phyloP scores from a whole-genome alignment of 371 early-diverging fungal genomes.

The Mortierella sp. region DNA sequence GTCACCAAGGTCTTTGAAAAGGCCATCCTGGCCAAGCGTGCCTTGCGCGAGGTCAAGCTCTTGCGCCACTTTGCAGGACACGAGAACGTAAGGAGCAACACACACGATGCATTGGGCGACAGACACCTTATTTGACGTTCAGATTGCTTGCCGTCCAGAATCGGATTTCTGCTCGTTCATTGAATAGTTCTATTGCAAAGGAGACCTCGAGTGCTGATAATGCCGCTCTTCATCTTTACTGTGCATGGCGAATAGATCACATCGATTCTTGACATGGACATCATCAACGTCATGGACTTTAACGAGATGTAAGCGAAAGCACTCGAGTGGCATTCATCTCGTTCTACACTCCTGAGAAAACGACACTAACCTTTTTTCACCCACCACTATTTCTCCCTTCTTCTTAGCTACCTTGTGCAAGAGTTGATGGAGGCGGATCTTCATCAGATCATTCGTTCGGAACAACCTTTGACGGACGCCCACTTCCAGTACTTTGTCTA shows the following conservation, averaged over 20 bases:
- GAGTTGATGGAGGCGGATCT: constrained; percentile 99
- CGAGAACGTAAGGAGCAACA: constrained; percentile 77
- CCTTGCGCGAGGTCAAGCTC: constrained; percentile 91
- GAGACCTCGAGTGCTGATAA: not conserved
- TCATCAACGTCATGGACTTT: constrained; percentile 74
- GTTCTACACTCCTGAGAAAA: not conserved
- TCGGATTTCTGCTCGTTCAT: not conserved
- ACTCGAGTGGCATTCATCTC: not conserved
- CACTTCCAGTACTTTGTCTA: constrained; percentile 99
- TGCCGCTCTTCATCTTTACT: not conserved
- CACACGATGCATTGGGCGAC: not conserved
- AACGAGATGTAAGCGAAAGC: constrained; percentile 82
- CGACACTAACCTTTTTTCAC: not conserved
- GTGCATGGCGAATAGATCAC: constrained; percentile 74
- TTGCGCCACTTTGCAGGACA: constrained; percentile 92
- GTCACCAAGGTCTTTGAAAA: constrained; percentile 85
- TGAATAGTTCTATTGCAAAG: not conserved
- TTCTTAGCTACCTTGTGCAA: constrained; percentile 81
- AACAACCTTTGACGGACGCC: constrained; percentile 95
- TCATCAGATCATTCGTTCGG: constrained; percentile 97
- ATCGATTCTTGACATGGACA: constrained; percentile 83
- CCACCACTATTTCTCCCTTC: not conserved
- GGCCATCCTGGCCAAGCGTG: constrained; percentile 87
- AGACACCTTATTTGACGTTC: not conserved
- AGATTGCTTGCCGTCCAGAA: not conserved